Evolutionary conservation across 2,329 filamentous ascomycete genomes (phyloP).

Genomic region (Fusarium siculi): DNA sequence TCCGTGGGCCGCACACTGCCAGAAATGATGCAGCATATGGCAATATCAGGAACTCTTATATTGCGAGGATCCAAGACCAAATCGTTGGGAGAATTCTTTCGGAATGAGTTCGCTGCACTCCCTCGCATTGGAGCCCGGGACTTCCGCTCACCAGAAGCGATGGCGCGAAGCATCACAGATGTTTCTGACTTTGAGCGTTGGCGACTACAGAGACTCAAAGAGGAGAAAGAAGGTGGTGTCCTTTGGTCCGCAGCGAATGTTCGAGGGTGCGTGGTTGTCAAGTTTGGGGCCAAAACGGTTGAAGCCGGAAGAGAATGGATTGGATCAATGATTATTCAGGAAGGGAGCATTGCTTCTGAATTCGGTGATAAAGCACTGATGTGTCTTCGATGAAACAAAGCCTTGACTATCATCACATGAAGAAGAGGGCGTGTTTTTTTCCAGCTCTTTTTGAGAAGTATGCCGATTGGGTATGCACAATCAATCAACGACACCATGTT

Average conservation of each 20-base stretch:
- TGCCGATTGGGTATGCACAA: background rate
- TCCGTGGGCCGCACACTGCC: conserved; percentile 56
- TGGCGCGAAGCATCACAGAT: conserved; percentile 49
- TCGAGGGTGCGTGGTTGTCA: conserved; percentile 87
- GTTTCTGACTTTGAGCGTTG: conserved; percentile 60
- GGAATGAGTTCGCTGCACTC: conserved; percentile 79
- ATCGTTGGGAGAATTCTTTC: conserved; percentile 76
- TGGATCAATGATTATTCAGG: conserved; percentile 75
- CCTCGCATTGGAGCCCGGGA: conserved; percentile 86
- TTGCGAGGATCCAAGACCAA: conserved; percentile 78
- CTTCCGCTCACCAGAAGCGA: conserved; percentile 70
- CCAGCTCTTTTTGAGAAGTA: background rate
- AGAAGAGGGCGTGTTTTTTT: background rate
- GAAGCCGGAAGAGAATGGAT: conserved; percentile 87
- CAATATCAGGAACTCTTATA: conserved; percentile 86
- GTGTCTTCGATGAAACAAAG: conserved; percentile 68
- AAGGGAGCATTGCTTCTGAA: conserved; percentile 74
- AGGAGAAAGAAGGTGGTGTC: conserved; percentile 69
- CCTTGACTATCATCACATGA: background rate
- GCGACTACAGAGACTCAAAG: conserved; percentile 64
- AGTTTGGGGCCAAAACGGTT: conserved; percentile 85
- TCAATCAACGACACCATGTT: background rate
- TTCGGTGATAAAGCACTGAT: conserved; percentile 87
- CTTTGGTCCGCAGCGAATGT: conserved; percentile 86
- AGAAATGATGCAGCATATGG: conserved; percentile 77